Percentiles rank a stretch among this genome's conserved stretches.
Evolutionary conservation across 2,329 filamentous ascomycete species (phyloP).

Genomic region (Cordyceps fumosorosea): DNA sequence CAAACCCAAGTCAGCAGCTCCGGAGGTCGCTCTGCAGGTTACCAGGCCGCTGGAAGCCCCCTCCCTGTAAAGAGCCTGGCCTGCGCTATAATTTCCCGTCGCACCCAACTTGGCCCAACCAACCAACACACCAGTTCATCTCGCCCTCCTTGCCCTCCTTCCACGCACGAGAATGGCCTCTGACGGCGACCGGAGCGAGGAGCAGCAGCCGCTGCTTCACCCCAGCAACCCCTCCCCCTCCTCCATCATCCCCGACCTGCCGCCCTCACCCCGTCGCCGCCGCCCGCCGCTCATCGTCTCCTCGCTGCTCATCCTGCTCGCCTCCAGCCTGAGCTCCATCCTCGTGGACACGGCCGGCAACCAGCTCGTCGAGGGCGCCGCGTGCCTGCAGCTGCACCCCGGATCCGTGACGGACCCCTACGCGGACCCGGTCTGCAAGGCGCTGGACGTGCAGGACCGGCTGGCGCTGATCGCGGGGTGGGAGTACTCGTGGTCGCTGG

Average conservation of each 20-base stretch:
- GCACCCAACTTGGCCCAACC: neutral
- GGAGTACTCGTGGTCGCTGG: neutral
- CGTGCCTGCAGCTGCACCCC: constrained; percentile 5
- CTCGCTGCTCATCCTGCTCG: neutral
- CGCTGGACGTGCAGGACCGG: constrained; percentile 1
- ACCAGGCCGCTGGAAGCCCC: no score
- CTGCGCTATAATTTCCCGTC: neutral
- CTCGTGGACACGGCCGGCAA: neutral
- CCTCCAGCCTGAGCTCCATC: neutral
- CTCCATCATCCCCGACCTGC: neutral
- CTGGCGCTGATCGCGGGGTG: constrained; percentile 3
- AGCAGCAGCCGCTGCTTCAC: neutral
- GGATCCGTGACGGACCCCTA: neutral
- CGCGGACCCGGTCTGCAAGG: constrained; percentile 4
- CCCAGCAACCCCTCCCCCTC: neutral
- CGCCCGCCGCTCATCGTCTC: neutral
- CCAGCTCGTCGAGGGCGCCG: constrained; percentile 8
- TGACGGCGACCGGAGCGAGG: neutral
- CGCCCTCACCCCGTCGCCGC: neutral
- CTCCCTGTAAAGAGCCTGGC: neutral
- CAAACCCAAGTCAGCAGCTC: no score
- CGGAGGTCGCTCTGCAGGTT: no score
- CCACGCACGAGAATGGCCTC: neutral
- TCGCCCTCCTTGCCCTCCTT: neutral
- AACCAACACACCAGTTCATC: neutral